Evolutionary conservation across 1,139 yeast species (phyloP).

Genomic region (Geotrichum candidum): DNA sequence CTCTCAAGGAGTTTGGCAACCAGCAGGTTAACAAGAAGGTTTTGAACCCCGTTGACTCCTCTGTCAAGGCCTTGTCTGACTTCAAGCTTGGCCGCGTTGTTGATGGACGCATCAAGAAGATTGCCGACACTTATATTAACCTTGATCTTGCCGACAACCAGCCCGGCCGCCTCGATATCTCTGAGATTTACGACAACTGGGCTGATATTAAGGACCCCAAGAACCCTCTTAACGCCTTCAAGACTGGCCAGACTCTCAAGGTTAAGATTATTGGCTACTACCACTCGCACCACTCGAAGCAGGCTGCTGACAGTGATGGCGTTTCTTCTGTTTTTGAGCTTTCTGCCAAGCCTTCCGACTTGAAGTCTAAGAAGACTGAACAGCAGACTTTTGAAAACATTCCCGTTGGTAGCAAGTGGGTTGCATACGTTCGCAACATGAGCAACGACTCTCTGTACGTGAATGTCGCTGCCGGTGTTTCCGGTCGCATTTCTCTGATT

Average conservation of each 20-base stretch:
- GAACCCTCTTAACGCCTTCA: conserved; percentile 57
- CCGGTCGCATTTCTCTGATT: conserved; percentile 62
- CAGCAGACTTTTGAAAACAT: conserved; percentile 39
- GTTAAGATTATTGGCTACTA: conserved; percentile 65
- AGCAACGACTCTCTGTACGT: conserved; percentile 58
- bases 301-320: conserved; percentile 57
- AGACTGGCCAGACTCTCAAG: conserved; percentile 50
- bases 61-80: conserved; percentile 47
- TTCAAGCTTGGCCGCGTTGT: conserved; percentile 56
- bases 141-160: conserved; percentile 62
- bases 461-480: conserved; percentile 59
- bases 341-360: conserved; percentile 45
- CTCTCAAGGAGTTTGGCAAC: conserved; percentile 20
- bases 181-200: conserved; percentile 56
- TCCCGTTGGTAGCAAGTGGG: conserved; percentile 41
- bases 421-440: conserved; percentile 51
- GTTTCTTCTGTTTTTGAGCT: conserved; percentile 61
- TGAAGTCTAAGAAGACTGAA: conserved; percentile 31
- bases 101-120: conserved; percentile 53
- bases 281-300: conserved; percentile 68
- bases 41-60: conserved; percentile 56
- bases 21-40: conserved; percentile 26
- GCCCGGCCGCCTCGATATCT: conserved; percentile 57
- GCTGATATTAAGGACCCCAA: conserved; percentile 52
- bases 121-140: conserved; percentile 70